These are phyloP conservation scores for Cercospora beticola DNA, from an alignment of 2,329 filamentous ascomycete species.

Conservation along the genomic window DNA sequence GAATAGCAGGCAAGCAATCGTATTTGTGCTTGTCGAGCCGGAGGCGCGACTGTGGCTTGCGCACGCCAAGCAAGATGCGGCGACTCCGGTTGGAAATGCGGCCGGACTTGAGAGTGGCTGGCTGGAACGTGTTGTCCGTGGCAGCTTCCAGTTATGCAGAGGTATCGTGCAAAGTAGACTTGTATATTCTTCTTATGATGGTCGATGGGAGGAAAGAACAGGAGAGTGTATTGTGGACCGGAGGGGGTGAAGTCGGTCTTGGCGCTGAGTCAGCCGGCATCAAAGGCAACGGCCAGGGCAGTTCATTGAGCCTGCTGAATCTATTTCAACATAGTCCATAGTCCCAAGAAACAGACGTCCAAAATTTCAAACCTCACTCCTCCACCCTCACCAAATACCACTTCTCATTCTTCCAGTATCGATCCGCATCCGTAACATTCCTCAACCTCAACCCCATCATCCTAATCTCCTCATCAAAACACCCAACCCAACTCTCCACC, in stretches of 20 bases:
- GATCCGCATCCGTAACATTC: neutral
- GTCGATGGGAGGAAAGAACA: neutral
- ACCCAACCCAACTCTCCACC: neutral
- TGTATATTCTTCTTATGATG: neutral
- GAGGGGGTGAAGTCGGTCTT: neutral
- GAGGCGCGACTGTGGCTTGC: neutral
- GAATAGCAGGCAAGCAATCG: neutral
- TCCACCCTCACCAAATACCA: neutral
- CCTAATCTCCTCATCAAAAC: neutral
- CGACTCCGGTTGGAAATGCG: neutral
- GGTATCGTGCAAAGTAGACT: neutral
- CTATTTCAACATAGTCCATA: too few relatives aligned
- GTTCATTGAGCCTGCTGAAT: too few relatives aligned
- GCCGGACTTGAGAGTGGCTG: neutral
- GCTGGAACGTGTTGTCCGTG: neutral
- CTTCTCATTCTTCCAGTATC: neutral
- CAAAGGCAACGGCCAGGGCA: too few relatives aligned
- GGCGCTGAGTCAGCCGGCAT: neutral
- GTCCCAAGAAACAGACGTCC: too few relatives aligned
- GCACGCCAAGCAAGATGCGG: neutral
- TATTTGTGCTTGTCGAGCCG: neutral
- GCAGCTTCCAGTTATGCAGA: neutral
- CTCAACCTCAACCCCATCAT: neutral
- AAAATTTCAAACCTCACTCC: neutral
- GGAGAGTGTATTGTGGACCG: neutral